phyloP scores from a whole-genome alignment of 495 filamentous ascomycete species.

The Aspergillus olivimuriae region DNA sequence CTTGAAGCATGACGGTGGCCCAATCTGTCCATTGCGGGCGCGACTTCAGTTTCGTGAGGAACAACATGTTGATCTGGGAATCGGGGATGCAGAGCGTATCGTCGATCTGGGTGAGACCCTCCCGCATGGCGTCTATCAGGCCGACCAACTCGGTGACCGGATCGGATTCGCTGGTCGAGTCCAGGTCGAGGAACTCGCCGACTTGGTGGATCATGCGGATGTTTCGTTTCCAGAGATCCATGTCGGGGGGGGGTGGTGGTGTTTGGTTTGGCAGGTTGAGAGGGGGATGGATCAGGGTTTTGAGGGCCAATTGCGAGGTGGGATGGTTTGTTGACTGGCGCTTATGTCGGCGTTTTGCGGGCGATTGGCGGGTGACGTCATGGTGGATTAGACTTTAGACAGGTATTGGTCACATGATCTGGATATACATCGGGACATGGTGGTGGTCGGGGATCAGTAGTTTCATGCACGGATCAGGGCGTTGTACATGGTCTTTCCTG shows the following conservation, averaged over 20 bases:
- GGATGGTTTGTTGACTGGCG: too few species aligned
- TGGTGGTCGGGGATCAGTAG: too few species aligned
- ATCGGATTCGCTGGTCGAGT: conserved; percentile 18
- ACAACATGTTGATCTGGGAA: conserved; percentile 23
- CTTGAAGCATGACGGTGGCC: conserved; percentile 21
- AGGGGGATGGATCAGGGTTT: too few species aligned
- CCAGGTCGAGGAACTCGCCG: conserved; percentile 26
- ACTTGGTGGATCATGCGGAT: conserved; percentile 26
- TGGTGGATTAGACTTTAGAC: too few species aligned
- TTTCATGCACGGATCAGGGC: too few species aligned
- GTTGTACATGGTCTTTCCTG: too few species aligned
- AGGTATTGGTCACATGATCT: too few species aligned
- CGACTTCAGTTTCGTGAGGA: conserved; percentile 22
- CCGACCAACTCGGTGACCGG: conserved; percentile 21
- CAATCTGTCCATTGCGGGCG: conserved; percentile 24
- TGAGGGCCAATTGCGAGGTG: too few species aligned
- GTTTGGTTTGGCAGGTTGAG: too few species aligned
- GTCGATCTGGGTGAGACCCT: conserved; percentile 24
- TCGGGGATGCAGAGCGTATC: conserved; percentile 21
- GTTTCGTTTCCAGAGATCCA: conserved; percentile 24
- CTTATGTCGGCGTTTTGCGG: too few species aligned
- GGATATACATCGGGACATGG: too few species aligned
- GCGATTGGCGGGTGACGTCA: too few species aligned
- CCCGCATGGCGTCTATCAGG: conserved; percentile 24
- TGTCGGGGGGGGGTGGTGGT: conserved; percentile 2